Percentiles rank a stretch among this genome's conserved stretches.
Evolutionary conservation across 345 rosid species (phyloP).

Genomic region (Gossypium turneri): DNA sequence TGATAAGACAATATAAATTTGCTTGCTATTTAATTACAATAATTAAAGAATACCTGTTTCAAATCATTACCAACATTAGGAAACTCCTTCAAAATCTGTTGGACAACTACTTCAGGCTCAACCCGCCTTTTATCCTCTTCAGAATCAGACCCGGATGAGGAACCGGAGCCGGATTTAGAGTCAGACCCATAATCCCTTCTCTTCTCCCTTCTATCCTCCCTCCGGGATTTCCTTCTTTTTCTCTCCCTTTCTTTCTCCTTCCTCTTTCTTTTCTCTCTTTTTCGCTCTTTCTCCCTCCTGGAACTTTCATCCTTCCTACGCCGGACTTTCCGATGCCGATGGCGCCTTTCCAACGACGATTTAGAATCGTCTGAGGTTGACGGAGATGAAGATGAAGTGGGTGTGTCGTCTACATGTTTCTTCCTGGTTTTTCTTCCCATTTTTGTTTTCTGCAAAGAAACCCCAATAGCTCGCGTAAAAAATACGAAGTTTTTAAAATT

Average conservation of each 20-base stretch:
- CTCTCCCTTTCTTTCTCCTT: slow-evolving; percentile 41
- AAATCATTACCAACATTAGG: slow-evolving; percentile 64
- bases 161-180: slow-evolving; percentile 25
- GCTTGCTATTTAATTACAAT: neutral
- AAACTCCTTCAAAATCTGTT: slow-evolving; percentile 50
- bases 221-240: slow-evolving; percentile 40
- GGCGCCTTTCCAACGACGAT: slow-evolving; percentile 32
- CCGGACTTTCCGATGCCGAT: slow-evolving; percentile 34
- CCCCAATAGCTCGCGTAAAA: too few species aligned
- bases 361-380: slow-evolving; percentile 48
- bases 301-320: slow-evolving; percentile 40
- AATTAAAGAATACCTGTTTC: slow-evolving; percentile 43
- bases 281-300: slow-evolving; percentile 52
- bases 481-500: too few species aligned
- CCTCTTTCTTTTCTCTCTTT: slow-evolving; percentile 35
- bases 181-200: slow-evolving; percentile 33
- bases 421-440: slow-evolving; percentile 33
- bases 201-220: slow-evolving; percentile 32
- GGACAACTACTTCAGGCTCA: slow-evolving; percentile 45
- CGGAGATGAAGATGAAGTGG: slow-evolving; percentile 34
- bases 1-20: neutral
- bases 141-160: slow-evolving; percentile 29
- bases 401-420: slow-evolving; percentile 35
- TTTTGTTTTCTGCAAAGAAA: neutral
- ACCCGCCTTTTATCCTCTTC: slow-evolving; percentile 28